These are phyloP conservation scores for Septoria petroselini DNA, from an alignment of 2,329 filamentous ascomycete species.

Conservation along the genomic window DNA sequence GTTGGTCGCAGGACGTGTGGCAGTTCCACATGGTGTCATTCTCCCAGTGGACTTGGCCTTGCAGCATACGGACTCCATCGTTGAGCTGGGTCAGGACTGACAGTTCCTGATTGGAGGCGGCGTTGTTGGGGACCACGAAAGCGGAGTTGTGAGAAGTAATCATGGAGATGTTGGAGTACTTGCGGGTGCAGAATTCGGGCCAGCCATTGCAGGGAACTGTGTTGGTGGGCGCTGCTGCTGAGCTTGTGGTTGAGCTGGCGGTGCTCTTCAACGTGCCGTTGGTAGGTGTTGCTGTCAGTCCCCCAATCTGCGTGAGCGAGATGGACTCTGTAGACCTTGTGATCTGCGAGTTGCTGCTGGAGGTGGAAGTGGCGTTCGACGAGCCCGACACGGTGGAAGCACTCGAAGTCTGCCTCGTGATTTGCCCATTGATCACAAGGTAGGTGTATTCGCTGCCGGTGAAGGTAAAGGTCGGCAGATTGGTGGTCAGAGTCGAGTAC, in stretches of 20 bases:
- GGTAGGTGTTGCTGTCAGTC: slow-evolving; percentile 16
- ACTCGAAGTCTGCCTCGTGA: slow-evolving; percentile 15
- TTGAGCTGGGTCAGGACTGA: slow-evolving; percentile 68
- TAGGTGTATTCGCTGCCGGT: slow-evolving; percentile 34
- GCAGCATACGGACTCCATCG: slow-evolving; percentile 66
- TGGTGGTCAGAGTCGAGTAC: slow-evolving; percentile 25
- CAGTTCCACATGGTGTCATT: slow-evolving; percentile 70
- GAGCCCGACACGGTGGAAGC: slow-evolving; percentile 43
- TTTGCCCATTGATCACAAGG: slow-evolving; percentile 28
- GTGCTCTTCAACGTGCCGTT: slow-evolving; percentile 31
- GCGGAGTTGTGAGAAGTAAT: slow-evolving; percentile 79
- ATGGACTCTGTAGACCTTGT: slow-evolving; percentile 24
- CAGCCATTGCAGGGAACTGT: slow-evolving; percentile 74
- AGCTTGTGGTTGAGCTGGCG: slow-evolving; percentile 22
- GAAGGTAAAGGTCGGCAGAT: slow-evolving; percentile 27
- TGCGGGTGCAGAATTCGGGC: slow-evolving; percentile 69
- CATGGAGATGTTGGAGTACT: slow-evolving; percentile 78
- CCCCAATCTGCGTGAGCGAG: slow-evolving; percentile 27
- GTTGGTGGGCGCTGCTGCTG: slow-evolving; percentile 54
- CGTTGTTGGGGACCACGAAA: slow-evolving; percentile 67
- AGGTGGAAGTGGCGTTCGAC: slow-evolving; percentile 31
- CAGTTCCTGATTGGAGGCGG: slow-evolving; percentile 71
- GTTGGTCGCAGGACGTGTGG: slow-evolving; percentile 76
- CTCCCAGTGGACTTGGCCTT: slow-evolving; percentile 56
- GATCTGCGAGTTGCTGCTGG: slow-evolving; percentile 26